Conservation (phyloP, 2,329 filamentous ascomycete species). For the Cercospora sojina region DNA sequence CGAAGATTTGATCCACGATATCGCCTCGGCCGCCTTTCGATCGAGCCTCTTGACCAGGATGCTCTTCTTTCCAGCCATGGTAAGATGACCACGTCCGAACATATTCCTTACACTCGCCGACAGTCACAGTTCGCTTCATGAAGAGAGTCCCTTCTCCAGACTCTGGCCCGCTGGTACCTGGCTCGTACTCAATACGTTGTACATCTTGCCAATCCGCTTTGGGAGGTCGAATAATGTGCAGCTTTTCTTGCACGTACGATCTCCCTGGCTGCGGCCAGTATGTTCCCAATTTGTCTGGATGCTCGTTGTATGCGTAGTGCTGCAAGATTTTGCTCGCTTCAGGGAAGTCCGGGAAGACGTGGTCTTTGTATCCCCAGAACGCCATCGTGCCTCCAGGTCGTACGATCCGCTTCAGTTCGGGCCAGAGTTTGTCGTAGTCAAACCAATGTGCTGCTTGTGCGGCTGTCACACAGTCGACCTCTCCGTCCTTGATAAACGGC, state of each 20-base stretch:
- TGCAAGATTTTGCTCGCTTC: constrained; percentile 55
- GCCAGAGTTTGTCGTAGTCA: constrained; percentile 57
- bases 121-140: constrained; percentile 54
- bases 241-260: constrained; percentile 53
- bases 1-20: constrained; percentile 62
- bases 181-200: constrained; percentile 58
- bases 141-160: constrained; percentile 48
- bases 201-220: constrained; percentile 54
- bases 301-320: constrained; percentile 54
- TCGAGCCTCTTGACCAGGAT: constrained; percentile 52
- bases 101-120: constrained; percentile 62
- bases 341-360: constrained; percentile 56
- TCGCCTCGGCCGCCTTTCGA: constrained; percentile 59
- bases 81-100: constrained; percentile 61
- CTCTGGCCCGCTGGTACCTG: constrained; percentile 45
- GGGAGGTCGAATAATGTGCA: constrained; percentile 55
- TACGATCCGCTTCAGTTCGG: constrained; percentile 55
- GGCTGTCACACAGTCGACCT: constrained; percentile 54
- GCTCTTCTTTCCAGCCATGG: constrained; percentile 58
- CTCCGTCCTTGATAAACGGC: constrained; percentile 48
- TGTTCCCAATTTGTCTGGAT: constrained; percentile 52
- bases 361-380: constrained; percentile 67
- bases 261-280: constrained; percentile 65
- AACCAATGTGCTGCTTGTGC: constrained; percentile 68
- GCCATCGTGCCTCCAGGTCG: constrained; percentile 59